Evolutionary conservation across 2,329 filamentous ascomycete genomes (phyloP).

Genomic region (Penicillium sp.): DNA sequence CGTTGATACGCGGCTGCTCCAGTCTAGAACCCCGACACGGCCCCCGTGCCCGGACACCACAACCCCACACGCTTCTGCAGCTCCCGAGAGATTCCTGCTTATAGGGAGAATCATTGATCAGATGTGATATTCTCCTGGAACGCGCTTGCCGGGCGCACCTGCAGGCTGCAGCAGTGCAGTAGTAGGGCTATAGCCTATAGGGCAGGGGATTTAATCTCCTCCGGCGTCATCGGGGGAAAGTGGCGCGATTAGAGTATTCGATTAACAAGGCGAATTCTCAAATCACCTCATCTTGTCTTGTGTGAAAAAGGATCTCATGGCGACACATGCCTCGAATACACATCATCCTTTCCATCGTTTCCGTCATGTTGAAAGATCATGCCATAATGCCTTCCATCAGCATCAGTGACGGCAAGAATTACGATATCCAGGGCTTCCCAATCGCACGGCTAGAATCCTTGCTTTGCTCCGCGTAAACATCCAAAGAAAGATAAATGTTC

Average conservation of each 20-base stretch:
- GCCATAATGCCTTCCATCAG: not conserved
- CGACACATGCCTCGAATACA: not conserved
- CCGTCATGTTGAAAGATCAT: not conserved
- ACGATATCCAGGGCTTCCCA: not conserved
- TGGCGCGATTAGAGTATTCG: not conserved
- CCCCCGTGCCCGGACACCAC: not conserved
- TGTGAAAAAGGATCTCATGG: not conserved
- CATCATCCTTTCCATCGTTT: not conserved
- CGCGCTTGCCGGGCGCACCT: not conserved
- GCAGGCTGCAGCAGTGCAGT: not conserved
- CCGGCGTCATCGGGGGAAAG: not conserved
- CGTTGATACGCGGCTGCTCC: not conserved
- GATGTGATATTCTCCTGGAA: not conserved
- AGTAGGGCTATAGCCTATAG: not conserved
- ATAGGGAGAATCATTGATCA: no score
- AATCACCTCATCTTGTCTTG: not conserved
- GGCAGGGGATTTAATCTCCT: not conserved
- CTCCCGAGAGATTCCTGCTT: not conserved
- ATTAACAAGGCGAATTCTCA: not conserved
- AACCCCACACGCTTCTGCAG: not conserved
- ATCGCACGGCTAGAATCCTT: not conserved
- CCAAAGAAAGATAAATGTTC: not conserved
- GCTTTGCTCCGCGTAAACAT: not conserved
- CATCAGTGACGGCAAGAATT: not conserved
- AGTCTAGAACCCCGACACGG: not conserved